Evolutionary conservation across 2,329 filamentous ascomycete genomes (phyloP), one percentile per base, ranked within the genome.

Genomic region (Apiospora pterosperma): DNA sequence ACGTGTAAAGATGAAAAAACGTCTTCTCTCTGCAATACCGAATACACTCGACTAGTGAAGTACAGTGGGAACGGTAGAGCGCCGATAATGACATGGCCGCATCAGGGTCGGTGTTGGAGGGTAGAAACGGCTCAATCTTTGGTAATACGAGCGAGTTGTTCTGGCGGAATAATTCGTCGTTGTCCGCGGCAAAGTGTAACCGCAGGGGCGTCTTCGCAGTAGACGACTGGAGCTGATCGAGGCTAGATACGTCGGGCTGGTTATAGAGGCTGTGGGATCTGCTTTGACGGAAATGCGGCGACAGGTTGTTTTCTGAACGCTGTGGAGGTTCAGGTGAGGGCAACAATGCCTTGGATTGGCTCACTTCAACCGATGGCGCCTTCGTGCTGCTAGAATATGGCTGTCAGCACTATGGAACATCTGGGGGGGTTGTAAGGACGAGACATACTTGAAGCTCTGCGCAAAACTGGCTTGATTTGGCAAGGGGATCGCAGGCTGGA

Each of bases 11-110:
- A 69, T 96, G 92, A 76, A 97, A 97, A 76, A 99, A 97, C 7
- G 93, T 95, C 79, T 97, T 97, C 77, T 97, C 93, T 74, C 96
- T 96, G 83, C 95, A 97, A 76, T 92, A 98, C 36, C 96, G 91
- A 67, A 99, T 93, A 71, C 93, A 95, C 77, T 99, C 96, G 36
- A 99, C 91, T 5, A 99, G 85, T 0, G 94, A 97, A 16, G 96
- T 97, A 76, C 94, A 97, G 75, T 98, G 95, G 3, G 95, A 96
- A 61, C 93, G 89, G 75, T 99, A 99, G 28, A 98, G 84, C 5
- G 95, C 94, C 41, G 89, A 88, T 25, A 99, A 82, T 4, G 93
- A 94, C 72, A 92, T 92, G 31, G 93, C 94, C 8, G 93, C 91
- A 73, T 98, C 95, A 0, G 86, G 82, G 75, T 99, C 96, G 7